A percentile compares a stretch with the other conserved stretches of the same genome.
Conservation (phyloP, 257 asterid species). For the Solanum pinnatisectum region DNA sequence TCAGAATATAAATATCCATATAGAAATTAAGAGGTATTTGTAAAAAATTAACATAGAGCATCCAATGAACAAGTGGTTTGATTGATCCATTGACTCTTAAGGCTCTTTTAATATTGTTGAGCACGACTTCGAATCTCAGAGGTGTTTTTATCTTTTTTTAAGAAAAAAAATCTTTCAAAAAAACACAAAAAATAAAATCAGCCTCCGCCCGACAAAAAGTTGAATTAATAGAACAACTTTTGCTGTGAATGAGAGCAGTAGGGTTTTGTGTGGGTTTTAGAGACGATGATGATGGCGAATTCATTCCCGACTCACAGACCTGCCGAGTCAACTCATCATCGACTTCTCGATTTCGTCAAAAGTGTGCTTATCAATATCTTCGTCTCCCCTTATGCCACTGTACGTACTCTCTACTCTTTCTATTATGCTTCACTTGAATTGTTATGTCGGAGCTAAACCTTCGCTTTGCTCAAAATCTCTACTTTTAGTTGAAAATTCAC, state of each 20-base stretch:
- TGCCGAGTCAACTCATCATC: constrained; percentile 56
- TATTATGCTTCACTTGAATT: not conserved
- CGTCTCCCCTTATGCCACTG: constrained; percentile 86
- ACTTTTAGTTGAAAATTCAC: not conserved
- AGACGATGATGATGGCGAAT: constrained; percentile 19
- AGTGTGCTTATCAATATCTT: constrained; percentile 73
- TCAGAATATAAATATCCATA: too few relatives aligned
- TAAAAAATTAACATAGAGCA: too few relatives aligned
- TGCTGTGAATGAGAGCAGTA: not conserved
- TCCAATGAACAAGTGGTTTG: too few relatives aligned
- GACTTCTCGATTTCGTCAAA: constrained; percentile 71
- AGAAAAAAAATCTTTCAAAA: too few relatives aligned
- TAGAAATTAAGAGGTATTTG: too few relatives aligned
- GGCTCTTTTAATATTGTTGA: too few relatives aligned
- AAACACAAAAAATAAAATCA: not conserved
- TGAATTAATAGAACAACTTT: not conserved
- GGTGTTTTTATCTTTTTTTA: not conserved
- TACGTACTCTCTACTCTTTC: constrained; percentile 4
- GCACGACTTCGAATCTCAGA: rapidly evolving
- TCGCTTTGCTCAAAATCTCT: not conserved
- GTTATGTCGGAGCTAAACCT: not conserved
- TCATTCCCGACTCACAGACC: constrained; percentile 20
- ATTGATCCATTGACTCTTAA: too few relatives aligned
- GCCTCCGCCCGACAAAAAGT: not conserved
- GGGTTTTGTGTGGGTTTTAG: constrained; percentile 9